These are phyloP conservation scores for Suillus alpinus DNA, from an alignment of 768 basidiomycete species.

Conservation along the genomic window DNA sequence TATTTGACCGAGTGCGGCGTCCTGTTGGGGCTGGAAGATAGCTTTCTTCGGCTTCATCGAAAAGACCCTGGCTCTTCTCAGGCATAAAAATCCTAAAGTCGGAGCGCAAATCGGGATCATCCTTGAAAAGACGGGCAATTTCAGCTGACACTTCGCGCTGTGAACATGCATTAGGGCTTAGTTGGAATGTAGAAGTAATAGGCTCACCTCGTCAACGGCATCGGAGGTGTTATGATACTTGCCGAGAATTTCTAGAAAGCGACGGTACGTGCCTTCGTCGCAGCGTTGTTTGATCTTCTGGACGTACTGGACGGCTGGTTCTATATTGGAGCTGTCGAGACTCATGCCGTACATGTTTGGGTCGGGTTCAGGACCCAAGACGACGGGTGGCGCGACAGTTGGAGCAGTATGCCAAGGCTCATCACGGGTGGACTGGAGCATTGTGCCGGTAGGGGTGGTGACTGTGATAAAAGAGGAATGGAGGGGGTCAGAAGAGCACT, in stretches of 20 bases:
- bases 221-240: conserved; percentile 60
- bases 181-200: conserved; percentile 6
- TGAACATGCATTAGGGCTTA: background rate
- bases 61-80: conserved; percentile 47
- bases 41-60: conserved; percentile 42
- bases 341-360: conserved; percentile 26
- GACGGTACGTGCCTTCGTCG: conserved; percentile 82
- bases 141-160: conserved; percentile 69
- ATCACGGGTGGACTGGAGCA: conserved; percentile 51
- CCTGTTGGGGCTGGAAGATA: conserved; percentile 24
- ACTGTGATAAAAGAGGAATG: conserved; percentile 70
- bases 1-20: conserved; percentile 35
- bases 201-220: conserved; percentile 55
- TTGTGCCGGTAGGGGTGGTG: conserved; percentile 70
- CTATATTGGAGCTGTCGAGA: conserved; percentile 49
- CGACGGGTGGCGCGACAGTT: conserved; percentile 7
- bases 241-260: conserved; percentile 75
- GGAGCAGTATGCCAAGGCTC: conserved; percentile 39
- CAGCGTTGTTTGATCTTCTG: conserved; percentile 96
- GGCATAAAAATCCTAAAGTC: conserved; percentile 80
- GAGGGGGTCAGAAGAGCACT: conserved; percentile 65
- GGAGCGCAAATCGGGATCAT: conserved; percentile 68
- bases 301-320: conserved; percentile 89
- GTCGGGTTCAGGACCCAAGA: conserved; percentile 14
- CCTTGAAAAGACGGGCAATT: conserved; percentile 69